These are phyloP conservation scores for Candida saitoana DNA, from an alignment of 805 yeast genomes.

Conservation along the genomic window DNA sequence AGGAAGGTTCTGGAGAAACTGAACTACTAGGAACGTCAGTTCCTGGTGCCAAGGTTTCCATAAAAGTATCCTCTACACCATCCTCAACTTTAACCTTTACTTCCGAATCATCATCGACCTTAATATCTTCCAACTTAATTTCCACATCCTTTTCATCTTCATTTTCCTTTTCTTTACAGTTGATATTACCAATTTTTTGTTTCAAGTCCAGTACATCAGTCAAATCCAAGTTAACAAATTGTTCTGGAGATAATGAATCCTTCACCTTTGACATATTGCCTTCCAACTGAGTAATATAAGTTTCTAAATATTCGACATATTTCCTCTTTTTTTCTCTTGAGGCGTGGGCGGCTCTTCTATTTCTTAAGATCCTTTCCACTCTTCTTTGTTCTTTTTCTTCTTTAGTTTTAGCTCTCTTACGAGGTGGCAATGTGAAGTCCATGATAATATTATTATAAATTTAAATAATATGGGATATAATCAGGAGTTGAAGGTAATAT, in stretches of 20 bases:
- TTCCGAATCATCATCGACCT: conserved; percentile 5
- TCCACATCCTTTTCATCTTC: conserved; percentile 4
- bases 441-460: not conserved
- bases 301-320: conserved; percentile 82
- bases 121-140: conserved; percentile 7
- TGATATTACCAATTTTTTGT: conserved; percentile 15
- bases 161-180: conserved; percentile 8
- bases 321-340: conserved; percentile 93
- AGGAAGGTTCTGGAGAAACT: not conserved
- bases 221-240: conserved; percentile 8
- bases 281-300: conserved; percentile 46
- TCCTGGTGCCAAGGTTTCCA: not conserved
- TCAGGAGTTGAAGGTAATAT: too few species aligned
- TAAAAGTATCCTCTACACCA: not conserved
- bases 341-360: conserved; percentile 96
- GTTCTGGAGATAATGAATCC: conserved; percentile 10
- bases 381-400: conserved; percentile 97
- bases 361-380: conserved; percentile 86
- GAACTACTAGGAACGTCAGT: not conserved
- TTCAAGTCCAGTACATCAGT: conserved; percentile 21
- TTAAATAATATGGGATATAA: not conserved
- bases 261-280: conserved; percentile 23
- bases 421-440: conserved; percentile 65
- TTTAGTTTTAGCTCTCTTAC: conserved; percentile 93
- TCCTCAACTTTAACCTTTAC: conserved; percentile 4